Percentiles rank a stretch among this genome's conserved stretches.
Conservation (phyloP, 768 basidiomycete species). For the Amanita pseudoporphyria region DNA sequence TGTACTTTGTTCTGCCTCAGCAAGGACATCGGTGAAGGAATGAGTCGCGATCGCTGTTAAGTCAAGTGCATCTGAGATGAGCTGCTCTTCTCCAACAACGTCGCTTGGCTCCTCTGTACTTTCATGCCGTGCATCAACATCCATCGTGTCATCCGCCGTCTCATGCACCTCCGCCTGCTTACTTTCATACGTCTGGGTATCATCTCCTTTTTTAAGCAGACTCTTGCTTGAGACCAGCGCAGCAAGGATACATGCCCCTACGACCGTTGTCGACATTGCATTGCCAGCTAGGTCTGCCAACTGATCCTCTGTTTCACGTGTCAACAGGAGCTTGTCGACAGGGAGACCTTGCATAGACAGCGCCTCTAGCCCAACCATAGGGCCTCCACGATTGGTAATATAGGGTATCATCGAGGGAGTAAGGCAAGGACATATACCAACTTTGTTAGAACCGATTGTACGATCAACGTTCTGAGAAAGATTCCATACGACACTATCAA, state of each 20-base stretch:
- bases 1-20: constrained; percentile 55
- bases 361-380: constrained; percentile 90
- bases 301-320: constrained; percentile 89
- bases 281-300: constrained; percentile 93
- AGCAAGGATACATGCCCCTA: constrained; percentile 81
- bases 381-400: constrained; percentile 91
- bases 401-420: constrained; percentile 97
- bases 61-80: constrained; percentile 57
- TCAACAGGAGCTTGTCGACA: constrained; percentile 83
- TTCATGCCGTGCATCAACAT: constrained; percentile 29
- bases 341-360: constrained; percentile 92
- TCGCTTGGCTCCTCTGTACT: constrained; percentile 25
- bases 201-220: constrained; percentile 58
- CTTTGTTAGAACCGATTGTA: constrained; percentile 67
- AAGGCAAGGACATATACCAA: constrained; percentile 86
- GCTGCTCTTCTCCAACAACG: constrained; percentile 66
- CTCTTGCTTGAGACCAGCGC: constrained; percentile 63
- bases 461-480: constrained; percentile 95
- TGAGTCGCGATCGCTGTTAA: constrained; percentile 43
- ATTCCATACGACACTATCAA: constrained; percentile 80
- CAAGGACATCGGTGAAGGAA: constrained; percentile 47
- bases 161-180: constrained; percentile 31
- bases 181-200: constrained; percentile 58
- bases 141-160: constrained; percentile 32
- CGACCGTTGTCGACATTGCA: constrained; percentile 96